Evolutionary conservation across 2,329 filamentous ascomycete genomes (phyloP).

Genomic region (Knufia petricola): DNA sequence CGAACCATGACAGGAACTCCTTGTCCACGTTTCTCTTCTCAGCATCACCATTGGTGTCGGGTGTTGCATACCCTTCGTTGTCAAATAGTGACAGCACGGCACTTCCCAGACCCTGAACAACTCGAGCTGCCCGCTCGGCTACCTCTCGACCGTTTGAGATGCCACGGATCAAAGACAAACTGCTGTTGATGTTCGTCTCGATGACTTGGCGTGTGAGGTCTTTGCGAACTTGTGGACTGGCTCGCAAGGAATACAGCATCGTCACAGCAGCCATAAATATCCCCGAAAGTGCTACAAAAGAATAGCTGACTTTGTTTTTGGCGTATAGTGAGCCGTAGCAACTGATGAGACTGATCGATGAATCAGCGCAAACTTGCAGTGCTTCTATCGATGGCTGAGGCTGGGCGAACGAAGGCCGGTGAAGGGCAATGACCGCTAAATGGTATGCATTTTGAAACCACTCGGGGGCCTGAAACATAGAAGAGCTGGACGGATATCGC

Average conservation of each 20-base stretch:
- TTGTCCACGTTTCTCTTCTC: conserved; percentile 15
- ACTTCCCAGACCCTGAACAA: conserved; percentile 18
- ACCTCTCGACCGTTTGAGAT: conserved; percentile 16
- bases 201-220: conserved; percentile 9
- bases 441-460: conserved; percentile 26
- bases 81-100: conserved; percentile 18
- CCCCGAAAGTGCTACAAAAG: conserved; percentile 23
- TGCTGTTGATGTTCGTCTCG: conserved; percentile 9
- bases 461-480: conserved; percentile 24
- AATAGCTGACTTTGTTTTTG: conserved; percentile 25
- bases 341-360: conserved; percentile 9
- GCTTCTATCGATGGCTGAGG: conserved; percentile 13
- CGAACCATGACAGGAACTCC: conserved; percentile 24
- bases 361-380: conserved; percentile 7
- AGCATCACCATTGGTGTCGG: background rate
- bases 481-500: conserved; percentile 20
- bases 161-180: conserved; percentile 4
- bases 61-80: conserved; percentile 9
- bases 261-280: conserved; percentile 26
- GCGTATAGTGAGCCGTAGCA: conserved; percentile 19
- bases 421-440: conserved; percentile 22
- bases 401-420: conserved; percentile 22
- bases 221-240: conserved; percentile 15
- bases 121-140: conserved; percentile 17
- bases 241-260: conserved; percentile 24